phyloP scores from a whole-genome alignment of 2,329 filamentous ascomycete species.

The Trichoderma sp. region DNA sequence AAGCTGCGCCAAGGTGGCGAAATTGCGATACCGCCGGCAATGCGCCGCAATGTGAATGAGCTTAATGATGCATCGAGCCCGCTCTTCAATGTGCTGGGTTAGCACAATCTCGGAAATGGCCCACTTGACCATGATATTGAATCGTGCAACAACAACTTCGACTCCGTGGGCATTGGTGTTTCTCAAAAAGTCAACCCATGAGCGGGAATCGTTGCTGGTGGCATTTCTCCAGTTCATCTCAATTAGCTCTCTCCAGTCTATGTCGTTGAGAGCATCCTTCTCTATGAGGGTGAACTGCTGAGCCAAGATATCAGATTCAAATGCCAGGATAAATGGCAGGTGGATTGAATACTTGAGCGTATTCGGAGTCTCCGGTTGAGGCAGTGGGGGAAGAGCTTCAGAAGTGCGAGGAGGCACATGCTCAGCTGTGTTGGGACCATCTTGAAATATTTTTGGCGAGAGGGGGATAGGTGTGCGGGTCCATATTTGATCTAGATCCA shows the following conservation, averaged over 20 bases:
- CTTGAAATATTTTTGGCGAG: constrained; percentile 47
- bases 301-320: constrained; percentile 74
- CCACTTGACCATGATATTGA: constrained; percentile 89
- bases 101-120: constrained; percentile 75
- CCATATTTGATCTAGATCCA: constrained; percentile 16
- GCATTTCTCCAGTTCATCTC: constrained; percentile 79
- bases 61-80: constrained; percentile 75
- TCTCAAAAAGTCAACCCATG: constrained; percentile 80
- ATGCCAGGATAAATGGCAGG: constrained; percentile 76
- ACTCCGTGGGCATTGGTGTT: constrained; percentile 71
- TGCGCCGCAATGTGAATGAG: constrained; percentile 78
- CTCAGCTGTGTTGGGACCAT: constrained; percentile 36
- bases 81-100: constrained; percentile 68
- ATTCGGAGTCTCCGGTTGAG: constrained; percentile 31
- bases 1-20: constrained; percentile 79
- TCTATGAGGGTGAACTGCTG: constrained; percentile 85
- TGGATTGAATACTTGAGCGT: constrained; percentile 53
- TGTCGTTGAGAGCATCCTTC: constrained; percentile 80
- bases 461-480: constrained; percentile 30
- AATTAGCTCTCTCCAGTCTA: constrained; percentile 85
- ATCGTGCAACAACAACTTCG: constrained; percentile 80
- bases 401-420: constrained; percentile 30
- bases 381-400: constrained; percentile 39
- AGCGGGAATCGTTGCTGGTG: constrained; percentile 61
- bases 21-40: constrained; percentile 74